Evolutionary conservation across 306 rosid species (phyloP), one percentile per base, ranked within the genome.

Genomic region (Styphnolobium japonicum): DNA sequence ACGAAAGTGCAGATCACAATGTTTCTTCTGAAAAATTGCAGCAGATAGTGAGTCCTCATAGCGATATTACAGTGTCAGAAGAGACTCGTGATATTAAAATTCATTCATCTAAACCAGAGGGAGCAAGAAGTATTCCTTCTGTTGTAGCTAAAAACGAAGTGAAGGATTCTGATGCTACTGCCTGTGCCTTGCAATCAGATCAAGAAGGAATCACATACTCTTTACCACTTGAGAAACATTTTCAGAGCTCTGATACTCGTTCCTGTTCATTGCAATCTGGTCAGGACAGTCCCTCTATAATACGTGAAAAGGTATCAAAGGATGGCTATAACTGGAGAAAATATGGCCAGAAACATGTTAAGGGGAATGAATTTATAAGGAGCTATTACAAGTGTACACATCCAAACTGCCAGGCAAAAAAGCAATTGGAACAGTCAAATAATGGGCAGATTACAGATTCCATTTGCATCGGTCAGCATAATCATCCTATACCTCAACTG

Each of bases 261-360:
- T 67, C 36, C 0, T 73, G 14, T 45, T 45, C 79, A 42, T 75
- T 68, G 61, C 89, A 82, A 31, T 77, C 87, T 55, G 87, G 72
- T 68, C 89, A 70, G 80, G 89, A 83, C 57, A 73, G 87, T 70
- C 77, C 90, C 36, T 67, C 93, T 51, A 75, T 82, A 77, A 67
- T 88, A 75, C 92, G 93, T 6, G 94, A 83, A 89, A 87, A 85
- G 83, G 89, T 85, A 39, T 76, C 90, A n/a, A 87, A 87, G 62
- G 98, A 92, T 81, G 98, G 98, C 64, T 94, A 85, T 87, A 90
- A 92, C 83, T 94, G 98, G 98, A 81, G 98, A 72, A 94, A 94
- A 80, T 92, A 94, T 75, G 98, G 98, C 53, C 98, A 94, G 87
- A 94, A 94, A 85, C 73, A 75, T 52, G 97, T 94, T 19, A 94